Percentiles rank a stretch among this genome's conserved stretches.
Evolutionary conservation across 75 land plant genomes (phyloP).

Genomic region (Pseudotsuga menziesii): DNA sequence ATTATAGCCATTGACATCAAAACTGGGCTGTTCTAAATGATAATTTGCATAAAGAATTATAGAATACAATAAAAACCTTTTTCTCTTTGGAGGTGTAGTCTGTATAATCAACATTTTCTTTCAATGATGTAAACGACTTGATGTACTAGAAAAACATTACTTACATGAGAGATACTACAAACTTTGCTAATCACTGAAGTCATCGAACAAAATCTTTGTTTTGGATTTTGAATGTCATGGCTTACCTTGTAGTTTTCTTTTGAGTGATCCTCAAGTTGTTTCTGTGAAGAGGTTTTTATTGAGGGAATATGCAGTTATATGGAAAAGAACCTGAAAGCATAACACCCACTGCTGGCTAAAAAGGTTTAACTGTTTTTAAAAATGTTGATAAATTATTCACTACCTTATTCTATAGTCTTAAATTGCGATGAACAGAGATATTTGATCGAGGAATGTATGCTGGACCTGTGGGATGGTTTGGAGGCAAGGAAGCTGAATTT

Average conservation of each 20-base stretch:
- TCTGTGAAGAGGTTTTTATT: not conserved
- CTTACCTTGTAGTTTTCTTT: not conserved
- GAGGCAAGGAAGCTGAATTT: conserved; percentile 90
- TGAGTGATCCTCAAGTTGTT: not conserved
- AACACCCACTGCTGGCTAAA: not conserved
- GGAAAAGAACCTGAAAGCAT: not conserved
- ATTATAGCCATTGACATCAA: not conserved
- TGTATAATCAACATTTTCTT: not conserved
- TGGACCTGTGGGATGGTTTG: conserved; percentile 99
- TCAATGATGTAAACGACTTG: too few species aligned
- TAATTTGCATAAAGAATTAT: not conserved
- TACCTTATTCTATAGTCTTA: not conserved
- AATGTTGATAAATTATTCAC: not conserved
- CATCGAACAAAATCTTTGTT: not conserved
- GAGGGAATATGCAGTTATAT: not conserved
- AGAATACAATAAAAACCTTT: not conserved
- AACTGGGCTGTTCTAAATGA: not conserved
- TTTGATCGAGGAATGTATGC: conserved; percentile 90
- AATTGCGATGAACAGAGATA: not conserved
- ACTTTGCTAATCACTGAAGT: not conserved
- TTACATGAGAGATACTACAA: too few species aligned
- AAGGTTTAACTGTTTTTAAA: not conserved
- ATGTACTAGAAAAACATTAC: too few species aligned
- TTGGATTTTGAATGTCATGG: not conserved
- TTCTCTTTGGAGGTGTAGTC: not conserved